Conservation (phyloP, 2,329 filamentous ascomycete species). For the Penicillium fuscoglaucum region DNA sequence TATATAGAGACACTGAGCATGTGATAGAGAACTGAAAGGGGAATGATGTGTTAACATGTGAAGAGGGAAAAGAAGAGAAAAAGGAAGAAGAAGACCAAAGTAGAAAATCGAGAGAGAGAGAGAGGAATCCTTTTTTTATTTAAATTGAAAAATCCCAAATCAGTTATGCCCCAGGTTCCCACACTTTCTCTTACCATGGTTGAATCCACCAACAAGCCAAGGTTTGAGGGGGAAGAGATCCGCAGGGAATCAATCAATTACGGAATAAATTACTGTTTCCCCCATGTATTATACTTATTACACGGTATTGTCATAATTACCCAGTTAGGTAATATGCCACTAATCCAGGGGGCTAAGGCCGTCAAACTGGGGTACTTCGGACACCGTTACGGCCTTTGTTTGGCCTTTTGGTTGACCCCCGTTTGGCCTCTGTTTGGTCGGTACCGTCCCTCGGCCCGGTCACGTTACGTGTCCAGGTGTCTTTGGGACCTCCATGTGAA, state of each 20-base stretch:
- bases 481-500: not conserved
- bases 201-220: not conserved
- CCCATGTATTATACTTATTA: not conserved
- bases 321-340: not conserved
- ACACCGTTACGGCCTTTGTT: not conserved
- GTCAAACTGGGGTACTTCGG: not conserved
- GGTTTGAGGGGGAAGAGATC: conserved; percentile 5
- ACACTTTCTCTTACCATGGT: not conserved
- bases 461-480: conserved; percentile 12
- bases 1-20: conserved; percentile 6
- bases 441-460: conserved; percentile 21
- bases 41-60: not conserved
- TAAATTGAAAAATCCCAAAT: conserved; percentile 16
- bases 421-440: not conserved
- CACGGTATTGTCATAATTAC: not conserved
- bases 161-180: conserved; percentile 33
- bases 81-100: not conserved
- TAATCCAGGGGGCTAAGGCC: not conserved
- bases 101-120: not conserved
- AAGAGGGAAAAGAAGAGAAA: conserved; percentile 6
- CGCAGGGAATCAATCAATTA: not conserved
- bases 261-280: not conserved
- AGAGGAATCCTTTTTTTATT: conserved; percentile 24
- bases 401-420: not conserved
- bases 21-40: conserved; percentile 1